Percentiles rank a stretch among this genome's conserved stretches.
phyloP scores from a whole-genome alignment of 1,284 basidiomycete species.

The Pseudozyma tsukubaensis region DNA sequence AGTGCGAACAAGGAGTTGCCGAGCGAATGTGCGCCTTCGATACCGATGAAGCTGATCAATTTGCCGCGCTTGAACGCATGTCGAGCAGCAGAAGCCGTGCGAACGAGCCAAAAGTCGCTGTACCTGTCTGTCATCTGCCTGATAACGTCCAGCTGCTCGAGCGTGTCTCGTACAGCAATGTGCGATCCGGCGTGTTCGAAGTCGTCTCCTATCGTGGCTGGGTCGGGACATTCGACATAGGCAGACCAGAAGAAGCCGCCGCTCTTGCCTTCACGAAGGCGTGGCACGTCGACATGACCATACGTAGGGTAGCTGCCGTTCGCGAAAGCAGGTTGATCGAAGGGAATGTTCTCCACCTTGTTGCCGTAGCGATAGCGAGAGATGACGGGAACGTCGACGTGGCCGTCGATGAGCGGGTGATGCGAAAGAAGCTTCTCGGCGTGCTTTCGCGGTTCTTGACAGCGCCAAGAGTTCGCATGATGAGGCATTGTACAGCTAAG shows the following conservation, averaged over 20 bases:
- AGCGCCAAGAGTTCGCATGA: conserved; percentile 5
- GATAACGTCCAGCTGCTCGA: conserved; percentile 53
- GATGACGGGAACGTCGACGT: conserved; percentile 50
- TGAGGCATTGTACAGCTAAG: conserved; percentile 6
- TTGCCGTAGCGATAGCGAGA: conserved; percentile 36
- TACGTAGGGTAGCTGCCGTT: conserved; percentile 35
- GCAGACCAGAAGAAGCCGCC: conserved; percentile 57
- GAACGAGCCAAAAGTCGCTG: conserved; percentile 30
- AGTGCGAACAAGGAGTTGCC: conserved; percentile 43
- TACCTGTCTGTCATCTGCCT: conserved; percentile 40
- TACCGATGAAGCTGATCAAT: conserved; percentile 54
- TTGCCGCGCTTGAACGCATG: conserved; percentile 51
- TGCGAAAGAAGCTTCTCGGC: conserved; percentile 20
- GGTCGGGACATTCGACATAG: conserved; percentile 44
- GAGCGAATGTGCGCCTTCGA: conserved; percentile 52
- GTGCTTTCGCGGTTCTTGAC: conserved; percentile 22
- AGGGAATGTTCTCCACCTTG: conserved; percentile 41
- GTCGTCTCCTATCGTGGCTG: conserved; percentile 23
- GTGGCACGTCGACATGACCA: conserved; percentile 49
- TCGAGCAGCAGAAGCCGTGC: conserved; percentile 27
- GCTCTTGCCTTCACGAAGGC: conserved; percentile 34
- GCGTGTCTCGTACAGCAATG: conserved; percentile 35
- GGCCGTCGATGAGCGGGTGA: conserved; percentile 50
- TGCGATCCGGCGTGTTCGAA: conserved; percentile 36
- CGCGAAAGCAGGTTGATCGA: conserved; percentile 24